Base-by-base conservation (phyloP, 1,284 basidiomycete genomes). In the Melampsora allii-populina region DNA sequence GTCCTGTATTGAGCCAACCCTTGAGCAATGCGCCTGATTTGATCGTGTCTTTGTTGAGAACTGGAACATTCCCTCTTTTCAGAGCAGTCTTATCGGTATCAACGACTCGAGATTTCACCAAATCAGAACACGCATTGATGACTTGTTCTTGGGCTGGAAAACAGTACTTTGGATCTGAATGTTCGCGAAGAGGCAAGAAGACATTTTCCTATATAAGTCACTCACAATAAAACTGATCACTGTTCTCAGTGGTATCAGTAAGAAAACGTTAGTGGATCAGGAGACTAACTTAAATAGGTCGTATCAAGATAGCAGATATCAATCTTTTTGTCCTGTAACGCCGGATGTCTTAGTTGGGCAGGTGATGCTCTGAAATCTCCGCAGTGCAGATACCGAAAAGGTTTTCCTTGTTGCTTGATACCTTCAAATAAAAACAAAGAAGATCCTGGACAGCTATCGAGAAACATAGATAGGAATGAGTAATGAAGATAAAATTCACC, bases 141-240 rank as follows among this genome's bases (percentile, higher is more conserved):
- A 74, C 64, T 39, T 74, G 53, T 12, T 74, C 71, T 60, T 74
- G 71, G 24, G 71, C 63, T 14, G 71, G 71, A 46, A 74, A 74
- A 45, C 71, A 66, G 39, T 74, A 74, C 46, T 74, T 74, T 7
- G 71, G 71, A 66, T 74, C 71, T 74, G 19, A 14, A 60, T 2
- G 56, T 21, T 31, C 9, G 6, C 3, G 21, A 10, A 33, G 33
- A 4, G 19, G 29, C 4, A 39, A 19, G 31, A n/a, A 39, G 33
- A 39, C 33, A 14, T 45, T 65, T 45, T 65, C 19, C 36, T 17
- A 31, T 48, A 17, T 66, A 19, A 4, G 19, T 66, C 10, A 50
- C 17, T 17, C 53, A 5, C 31, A 29, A 24, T 29, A 19, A 5
- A 5, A 3, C n/a, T 24, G 24, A 14, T 21, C 1, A 14, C 2